phyloP scores from a whole-genome alignment of 1,139 yeast genomes.

The Scheffersomyces cryptocercus region DNA sequence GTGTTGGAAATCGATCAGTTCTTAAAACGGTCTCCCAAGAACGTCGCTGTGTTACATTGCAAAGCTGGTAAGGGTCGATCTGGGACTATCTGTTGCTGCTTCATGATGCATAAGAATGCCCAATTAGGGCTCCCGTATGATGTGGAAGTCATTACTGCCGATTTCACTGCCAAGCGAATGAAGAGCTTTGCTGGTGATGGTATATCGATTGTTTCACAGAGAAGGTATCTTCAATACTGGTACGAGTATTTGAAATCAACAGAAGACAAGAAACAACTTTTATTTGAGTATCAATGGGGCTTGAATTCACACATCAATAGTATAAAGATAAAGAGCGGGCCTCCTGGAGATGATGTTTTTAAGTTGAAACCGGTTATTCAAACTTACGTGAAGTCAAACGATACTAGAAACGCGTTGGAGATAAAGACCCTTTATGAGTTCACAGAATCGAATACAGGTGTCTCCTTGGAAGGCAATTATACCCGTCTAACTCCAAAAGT shows the following conservation, averaged over 20 bases:
- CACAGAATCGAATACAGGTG: neutral
- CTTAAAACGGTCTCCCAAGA: constrained; percentile 26
- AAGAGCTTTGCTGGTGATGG: constrained; percentile 60
- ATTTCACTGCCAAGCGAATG: constrained; percentile 64
- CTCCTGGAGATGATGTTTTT: neutral
- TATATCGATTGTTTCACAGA: constrained; percentile 71
- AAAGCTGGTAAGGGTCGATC: constrained; percentile 92
- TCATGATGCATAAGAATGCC: constrained; percentile 52
- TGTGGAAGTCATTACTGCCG: constrained; percentile 46
- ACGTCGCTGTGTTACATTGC: constrained; percentile 79
- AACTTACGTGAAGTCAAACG: neutral
- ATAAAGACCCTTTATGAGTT: neutral
- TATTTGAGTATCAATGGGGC: neutral
- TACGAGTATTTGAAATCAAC: constrained; percentile 26
- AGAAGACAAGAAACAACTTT: neutral
- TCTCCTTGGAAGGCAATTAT: neutral
- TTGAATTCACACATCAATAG: neutral
- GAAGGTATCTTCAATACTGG: constrained; percentile 65
- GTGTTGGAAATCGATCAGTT: constrained; percentile 49
- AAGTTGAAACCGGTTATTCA: neutral
- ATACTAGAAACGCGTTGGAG: constrained; percentile 11
- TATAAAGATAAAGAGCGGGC: neutral
- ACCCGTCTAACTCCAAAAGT: neutral
- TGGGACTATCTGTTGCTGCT: constrained; percentile 75
- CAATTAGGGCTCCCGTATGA: constrained; percentile 12